These are phyloP conservation scores for Polyplosphaeria fusca DNA, from an alignment of 495 filamentous ascomycete genomes.

Conservation along the genomic window DNA sequence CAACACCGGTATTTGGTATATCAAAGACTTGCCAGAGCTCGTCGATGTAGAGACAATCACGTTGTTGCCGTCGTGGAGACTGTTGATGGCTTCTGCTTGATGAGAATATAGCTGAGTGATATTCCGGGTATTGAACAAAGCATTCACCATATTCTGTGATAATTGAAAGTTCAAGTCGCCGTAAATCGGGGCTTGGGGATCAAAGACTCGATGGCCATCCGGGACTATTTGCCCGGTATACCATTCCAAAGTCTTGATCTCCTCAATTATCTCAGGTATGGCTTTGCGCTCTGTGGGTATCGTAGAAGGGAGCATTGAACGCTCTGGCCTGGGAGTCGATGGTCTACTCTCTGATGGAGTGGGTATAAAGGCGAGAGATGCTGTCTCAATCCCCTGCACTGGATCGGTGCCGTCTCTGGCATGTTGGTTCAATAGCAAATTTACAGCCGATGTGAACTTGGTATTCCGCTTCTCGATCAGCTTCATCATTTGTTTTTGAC, in stretches of 20 bases:
- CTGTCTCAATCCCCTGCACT: slow-evolving; percentile 56
- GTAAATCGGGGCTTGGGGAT: slow-evolving; percentile 76
- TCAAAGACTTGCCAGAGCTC: slow-evolving; percentile 92
- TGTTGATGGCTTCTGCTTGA: slow-evolving; percentile 93
- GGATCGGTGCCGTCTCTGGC: slow-evolving; percentile 64
- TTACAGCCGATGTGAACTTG: slow-evolving; percentile 78
- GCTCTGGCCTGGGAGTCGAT: slow-evolving; percentile 49
- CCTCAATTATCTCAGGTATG: slow-evolving; percentile 79
- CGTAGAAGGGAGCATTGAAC: slow-evolving; percentile 51
- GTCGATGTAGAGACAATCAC: slow-evolving; percentile 95
- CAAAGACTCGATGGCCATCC: slow-evolving; percentile 89
- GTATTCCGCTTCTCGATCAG: slow-evolving; percentile 88
- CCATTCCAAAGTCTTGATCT: slow-evolving; percentile 79
- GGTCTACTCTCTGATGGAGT: slow-evolving; percentile 48
- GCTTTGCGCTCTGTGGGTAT: slow-evolving; percentile 82
- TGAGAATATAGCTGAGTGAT: slow-evolving; percentile 91
- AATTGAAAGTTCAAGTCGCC: slow-evolving; percentile 83
- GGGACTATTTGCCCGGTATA: slow-evolving; percentile 92
- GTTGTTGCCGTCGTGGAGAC: slow-evolving; percentile 74
- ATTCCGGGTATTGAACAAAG: slow-evolving; percentile 81
- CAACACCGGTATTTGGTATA: slow-evolving; percentile 92
- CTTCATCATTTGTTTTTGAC: slow-evolving; percentile 84
- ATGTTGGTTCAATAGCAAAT: slow-evolving; percentile 72
- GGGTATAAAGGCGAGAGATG: slow-evolving; percentile 50
- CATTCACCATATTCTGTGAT: slow-evolving; percentile 89